Evolutionary conservation across 2,329 filamentous ascomycete genomes (phyloP).

Genomic region (Curvularia lunata): DNA sequence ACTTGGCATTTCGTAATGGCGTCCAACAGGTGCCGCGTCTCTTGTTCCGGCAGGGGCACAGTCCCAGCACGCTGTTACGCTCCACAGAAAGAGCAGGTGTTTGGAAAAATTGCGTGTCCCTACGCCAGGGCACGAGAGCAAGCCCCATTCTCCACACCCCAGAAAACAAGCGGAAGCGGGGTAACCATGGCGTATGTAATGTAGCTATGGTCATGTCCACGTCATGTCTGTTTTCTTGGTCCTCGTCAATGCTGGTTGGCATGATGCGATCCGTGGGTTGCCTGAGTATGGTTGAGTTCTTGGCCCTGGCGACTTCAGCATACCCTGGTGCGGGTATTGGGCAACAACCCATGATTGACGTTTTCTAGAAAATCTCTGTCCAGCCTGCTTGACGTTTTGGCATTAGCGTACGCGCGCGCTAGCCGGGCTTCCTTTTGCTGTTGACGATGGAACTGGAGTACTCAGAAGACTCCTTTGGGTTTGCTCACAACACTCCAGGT

Average conservation of each 20-base stretch:
- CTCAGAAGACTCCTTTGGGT: neutral
- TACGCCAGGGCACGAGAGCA: slow-evolving; percentile 51
- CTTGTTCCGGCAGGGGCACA: slow-evolving; percentile 37
- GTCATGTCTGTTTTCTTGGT: slow-evolving; percentile 31
- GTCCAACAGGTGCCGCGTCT: slow-evolving; percentile 32
- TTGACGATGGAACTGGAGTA: neutral
- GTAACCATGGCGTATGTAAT: slow-evolving; percentile 47
- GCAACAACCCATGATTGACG: slow-evolving; percentile 33
- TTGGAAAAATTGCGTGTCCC: slow-evolving; percentile 54
- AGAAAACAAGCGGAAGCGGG: slow-evolving; percentile 43
- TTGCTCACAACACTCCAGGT: neutral
- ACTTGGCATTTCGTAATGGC: slow-evolving; percentile 32
- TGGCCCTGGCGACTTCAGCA: slow-evolving; percentile 26
- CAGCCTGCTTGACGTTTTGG: too few species aligned
- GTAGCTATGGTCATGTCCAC: slow-evolving; percentile 52
- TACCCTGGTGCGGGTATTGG: slow-evolving; percentile 37
- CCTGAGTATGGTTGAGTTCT: slow-evolving; percentile 31
- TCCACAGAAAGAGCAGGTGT: slow-evolving; percentile 54
- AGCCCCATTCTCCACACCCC: slow-evolving; percentile 44
- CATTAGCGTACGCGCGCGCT: too few species aligned
- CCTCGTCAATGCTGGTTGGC: slow-evolving; percentile 28
- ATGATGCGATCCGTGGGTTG: slow-evolving; percentile 26
- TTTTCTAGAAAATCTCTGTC: slow-evolving; percentile 49
- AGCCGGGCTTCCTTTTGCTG: neutral
- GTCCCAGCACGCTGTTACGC: slow-evolving; percentile 30